A percentile compares a stretch with the other conserved stretches of the same genome.
Conservation (phyloP, 75 land plant genomes). For the Adiantum capillusveneris region DNA sequence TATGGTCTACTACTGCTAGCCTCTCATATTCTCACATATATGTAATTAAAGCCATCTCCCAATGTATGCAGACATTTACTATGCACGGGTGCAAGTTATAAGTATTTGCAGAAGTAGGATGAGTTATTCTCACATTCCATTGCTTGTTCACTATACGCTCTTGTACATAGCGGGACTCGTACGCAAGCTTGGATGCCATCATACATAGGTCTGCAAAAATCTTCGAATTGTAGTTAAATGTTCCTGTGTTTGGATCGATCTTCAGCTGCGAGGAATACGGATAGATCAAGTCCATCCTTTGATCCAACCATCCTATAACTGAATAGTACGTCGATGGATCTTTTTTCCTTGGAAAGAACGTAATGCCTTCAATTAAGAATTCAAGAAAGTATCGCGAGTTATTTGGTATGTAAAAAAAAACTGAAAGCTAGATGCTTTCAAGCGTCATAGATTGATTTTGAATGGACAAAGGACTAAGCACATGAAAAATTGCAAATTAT, state of each 20-base stretch:
- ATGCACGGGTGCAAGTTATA: no score
- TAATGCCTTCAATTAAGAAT: background rate
- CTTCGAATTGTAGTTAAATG: background rate
- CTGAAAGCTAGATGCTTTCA: no score
- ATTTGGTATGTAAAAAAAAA: no score
- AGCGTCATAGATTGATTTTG: no score
- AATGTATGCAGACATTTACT: background rate
- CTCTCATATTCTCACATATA: background rate
- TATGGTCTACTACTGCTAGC: no score
- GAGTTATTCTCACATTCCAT: constrained; percentile 37
- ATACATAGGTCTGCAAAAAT: constrained; percentile 24
- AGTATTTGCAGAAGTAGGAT: background rate
- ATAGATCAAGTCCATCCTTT: background rate
- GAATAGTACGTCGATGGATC: background rate
- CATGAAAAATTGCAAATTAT: no score
- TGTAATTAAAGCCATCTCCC: background rate
- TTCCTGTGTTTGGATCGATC: background rate
- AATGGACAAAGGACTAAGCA: background rate
- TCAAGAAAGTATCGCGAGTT: no score
- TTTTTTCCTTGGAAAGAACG: background rate
- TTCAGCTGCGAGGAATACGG: no score
- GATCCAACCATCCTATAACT: background rate
- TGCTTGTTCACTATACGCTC: constrained; percentile 7
- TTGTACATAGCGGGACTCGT: constrained; percentile 39
- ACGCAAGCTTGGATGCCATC: constrained; percentile 56